These are phyloP conservation scores for Neohortaea acidophila DNA, from an alignment of 495 filamentous ascomycete species.

Conservation along the genomic window DNA sequence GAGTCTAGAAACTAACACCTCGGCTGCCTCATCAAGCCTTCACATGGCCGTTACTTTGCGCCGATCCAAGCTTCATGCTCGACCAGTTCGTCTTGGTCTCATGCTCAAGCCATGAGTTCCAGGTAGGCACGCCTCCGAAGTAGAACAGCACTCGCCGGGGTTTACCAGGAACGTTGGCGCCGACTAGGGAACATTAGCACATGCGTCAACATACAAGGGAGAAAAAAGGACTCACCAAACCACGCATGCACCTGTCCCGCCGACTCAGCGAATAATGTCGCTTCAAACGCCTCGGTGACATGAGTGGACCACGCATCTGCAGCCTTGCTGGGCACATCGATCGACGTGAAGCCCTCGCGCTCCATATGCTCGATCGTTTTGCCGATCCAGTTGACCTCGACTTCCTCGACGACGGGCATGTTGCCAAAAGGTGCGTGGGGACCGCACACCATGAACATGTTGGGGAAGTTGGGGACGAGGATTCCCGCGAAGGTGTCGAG, in stretches of 20 bases:
- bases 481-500: conserved; percentile 34
- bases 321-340: neutral
- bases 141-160: neutral
- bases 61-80: too few relatives aligned
- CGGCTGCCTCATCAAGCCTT: too few relatives aligned
- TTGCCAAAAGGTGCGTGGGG: neutral
- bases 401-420: neutral
- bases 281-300: neutral
- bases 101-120: too few relatives aligned
- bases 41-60: too few relatives aligned
- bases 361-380: neutral
- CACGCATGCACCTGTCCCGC: neutral
- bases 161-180: neutral
- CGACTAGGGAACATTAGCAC: too few relatives aligned
- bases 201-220: too few relatives aligned
- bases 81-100: too few relatives aligned
- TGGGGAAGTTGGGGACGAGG: conserved; percentile 33
- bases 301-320: neutral
- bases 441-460: conserved; percentile 28
- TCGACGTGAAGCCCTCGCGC: neutral
- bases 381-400: neutral
- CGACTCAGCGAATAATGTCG: neutral
- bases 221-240: too few relatives aligned
- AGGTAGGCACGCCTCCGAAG: neutral
- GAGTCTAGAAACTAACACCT: too few relatives aligned